Base-by-base conservation (phyloP, 148 eudicot species). In the Rhododendron ovatum region DNA sequence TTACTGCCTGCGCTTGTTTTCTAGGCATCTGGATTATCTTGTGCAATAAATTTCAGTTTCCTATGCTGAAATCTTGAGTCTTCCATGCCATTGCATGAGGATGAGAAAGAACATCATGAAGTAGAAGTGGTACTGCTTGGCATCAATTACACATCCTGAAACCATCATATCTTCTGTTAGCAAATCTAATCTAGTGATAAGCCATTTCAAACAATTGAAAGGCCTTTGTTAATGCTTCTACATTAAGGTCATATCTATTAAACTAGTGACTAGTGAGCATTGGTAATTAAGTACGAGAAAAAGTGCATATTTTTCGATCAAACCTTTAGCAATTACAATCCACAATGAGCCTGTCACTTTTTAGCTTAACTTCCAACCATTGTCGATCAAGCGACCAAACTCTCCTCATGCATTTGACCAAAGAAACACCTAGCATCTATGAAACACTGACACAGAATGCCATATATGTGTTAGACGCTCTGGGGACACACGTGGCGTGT, bases 211-310 rank as follows among this genome's bases (percentile, higher is more conserved):
- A 90, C 80, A 90, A 83, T 63, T 88, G 75, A 39, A 61, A 81
- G 30, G 91, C 87, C 85, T 78, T 84, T 86, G 4, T 51, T 83
- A 76, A 90, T 86, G 78, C 84, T 90, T 63, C 91, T 89, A 78
- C 89, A 86, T 88, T 90, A 84, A 18, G 89, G 85, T 84, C 88
- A 90, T 84, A 17, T 88, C 89, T 41, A 86, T 86, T 61, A 90
- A 88, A 41, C 88, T 84, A 48, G 87, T 86, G 39, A 84, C 71
- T 17, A 90, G 85, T 47, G 7, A 50, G 55, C 17, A 50, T 17
- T 2, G 17, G 55, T 2, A 50, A 13, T 83, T 86, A 77, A 13
- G 35, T 88, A 82, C 79, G 90, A 77, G 41, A 77, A 77, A 81
- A 63, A 89, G 81, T 47, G 78, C 28, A 26, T 69, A 86, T 74